Base-by-base conservation (phyloP, 306 rosid species). In the Potentilla sterilis region DNA sequence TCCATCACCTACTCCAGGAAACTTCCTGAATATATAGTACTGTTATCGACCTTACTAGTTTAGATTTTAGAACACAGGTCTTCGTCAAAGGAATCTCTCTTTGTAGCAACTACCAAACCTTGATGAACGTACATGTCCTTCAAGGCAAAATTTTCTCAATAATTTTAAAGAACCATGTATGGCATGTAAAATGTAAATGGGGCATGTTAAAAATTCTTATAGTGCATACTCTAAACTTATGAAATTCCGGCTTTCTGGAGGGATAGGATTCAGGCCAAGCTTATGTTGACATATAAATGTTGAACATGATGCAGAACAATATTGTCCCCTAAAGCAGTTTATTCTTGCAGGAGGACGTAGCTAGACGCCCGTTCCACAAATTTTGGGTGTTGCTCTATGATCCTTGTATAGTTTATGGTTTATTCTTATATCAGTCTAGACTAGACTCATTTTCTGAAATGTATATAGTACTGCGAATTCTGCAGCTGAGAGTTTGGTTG, bases 101-200 rank as follows among this genome's bases (percentile, higher is more conserved):
- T 58, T 58, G 64, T 58, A 58, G 37, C 37, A 58, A 54, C 37
- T 58, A 58, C 64, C 37, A 58, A 54, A 54, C 61, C 61, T 54
- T n/a, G 61, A 54, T 54, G 32, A 28, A 28, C 28, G 28, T 19
- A 55, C 32, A 55, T 55, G 58, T 55, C 28, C 14, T 55, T n/a
- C 61, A 55, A 46, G 22, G 24, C 11, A 52, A 16, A 32, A 34
- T 15, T 63, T 63, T 16, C 44, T 35, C 4, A 62, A n/a, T 3
- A 52, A 7, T 0, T 8, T 19, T 12, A 54, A 54, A 9, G 19
- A 54, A 52, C 32, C 32, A 9, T 55, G 28, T 9, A 54, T 54
- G 32, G 13, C 61, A 55, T n/a, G 13, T 52, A 55, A 55, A 54
- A n/a, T 54, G 59, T 54, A n/a, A 19, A n/a, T n/a, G 59, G 28